phyloP scores from a whole-genome alignment of 805 yeast genomes.

The Ogataea zsoltii region DNA sequence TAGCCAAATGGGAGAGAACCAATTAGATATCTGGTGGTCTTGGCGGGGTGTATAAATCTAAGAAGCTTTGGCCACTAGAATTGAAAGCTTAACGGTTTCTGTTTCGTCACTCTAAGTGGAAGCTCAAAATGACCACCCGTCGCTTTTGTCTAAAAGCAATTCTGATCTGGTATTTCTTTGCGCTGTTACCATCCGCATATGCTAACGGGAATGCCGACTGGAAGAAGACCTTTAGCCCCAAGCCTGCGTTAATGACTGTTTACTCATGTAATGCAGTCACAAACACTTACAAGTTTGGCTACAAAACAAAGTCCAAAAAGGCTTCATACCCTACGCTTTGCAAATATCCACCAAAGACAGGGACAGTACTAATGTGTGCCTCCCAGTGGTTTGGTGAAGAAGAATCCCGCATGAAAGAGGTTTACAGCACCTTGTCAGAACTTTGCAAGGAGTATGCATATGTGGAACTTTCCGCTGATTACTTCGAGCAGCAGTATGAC shows the following conservation, averaged over 20 bases:
- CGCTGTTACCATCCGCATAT: too few species aligned
- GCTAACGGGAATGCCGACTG: background rate
- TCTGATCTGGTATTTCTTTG: too few species aligned
- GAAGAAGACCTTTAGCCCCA: background rate
- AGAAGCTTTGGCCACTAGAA: too few species aligned
- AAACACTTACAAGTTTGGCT: background rate
- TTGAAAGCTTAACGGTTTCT: too few species aligned
- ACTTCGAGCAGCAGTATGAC: constrained; percentile 23
- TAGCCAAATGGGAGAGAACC: too few species aligned
- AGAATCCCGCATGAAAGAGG: background rate
- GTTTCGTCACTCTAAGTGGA: too few species aligned
- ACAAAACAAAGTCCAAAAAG: background rate
- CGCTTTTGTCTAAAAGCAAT: too few species aligned
- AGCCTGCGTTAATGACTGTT: background rate
- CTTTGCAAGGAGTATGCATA: background rate
- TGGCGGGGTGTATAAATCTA: too few species aligned
- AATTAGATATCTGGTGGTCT: too few species aligned
- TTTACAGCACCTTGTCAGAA: background rate
- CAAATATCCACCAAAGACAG: constrained; percentile 21
- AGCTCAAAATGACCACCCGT: too few species aligned
- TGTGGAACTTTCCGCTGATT: background rate
- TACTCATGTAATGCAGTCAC: background rate
- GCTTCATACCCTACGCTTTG: constrained; percentile 7
- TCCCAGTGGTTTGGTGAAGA: constrained; percentile 6
- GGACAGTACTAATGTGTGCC: constrained; percentile 17